phyloP scores from a whole-genome alignment of 73 alveolate genomes.

The Halteria grandinella region DNA sequence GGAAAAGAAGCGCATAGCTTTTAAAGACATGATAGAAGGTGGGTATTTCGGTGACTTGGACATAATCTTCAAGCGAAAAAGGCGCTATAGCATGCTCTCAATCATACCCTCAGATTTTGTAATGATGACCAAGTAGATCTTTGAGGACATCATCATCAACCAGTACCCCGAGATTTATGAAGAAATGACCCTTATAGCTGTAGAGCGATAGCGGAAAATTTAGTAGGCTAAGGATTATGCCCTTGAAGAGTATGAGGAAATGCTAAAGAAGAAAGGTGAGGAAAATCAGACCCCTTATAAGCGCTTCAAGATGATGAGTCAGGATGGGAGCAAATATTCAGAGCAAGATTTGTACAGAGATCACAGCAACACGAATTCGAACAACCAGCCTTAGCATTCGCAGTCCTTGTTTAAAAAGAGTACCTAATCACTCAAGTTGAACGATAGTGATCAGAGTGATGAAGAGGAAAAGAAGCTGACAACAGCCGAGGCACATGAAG shows the following conservation, averaged over 20 bases:
- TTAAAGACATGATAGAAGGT: slow-evolving; percentile 66
- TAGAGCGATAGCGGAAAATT: slow-evolving; percentile 39
- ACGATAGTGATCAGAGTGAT: too few relatives aligned
- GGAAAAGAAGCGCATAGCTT: slow-evolving; percentile 59
- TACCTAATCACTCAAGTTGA: too few relatives aligned
- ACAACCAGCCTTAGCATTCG: too few relatives aligned
- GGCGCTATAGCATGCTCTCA: slow-evolving; percentile 48
- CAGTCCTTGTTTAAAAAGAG: too few relatives aligned
- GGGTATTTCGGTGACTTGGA: slow-evolving; percentile 76
- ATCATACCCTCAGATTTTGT: slow-evolving; percentile 52
- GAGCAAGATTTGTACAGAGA: too few relatives aligned
- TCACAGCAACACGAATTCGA: too few relatives aligned
- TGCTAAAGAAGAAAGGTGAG: slow-evolving; percentile 26
- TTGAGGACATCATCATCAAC: slow-evolving; percentile 43
- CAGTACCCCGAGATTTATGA: slow-evolving; percentile 53
- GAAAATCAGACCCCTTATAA: too few relatives aligned
- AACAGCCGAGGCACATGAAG: too few relatives aligned
- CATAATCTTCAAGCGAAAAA: slow-evolving; percentile 44
- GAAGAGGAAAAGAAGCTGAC: too few relatives aligned
- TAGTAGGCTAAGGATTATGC: slow-evolving; percentile 39
- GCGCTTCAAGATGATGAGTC: too few relatives aligned
- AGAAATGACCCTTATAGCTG: slow-evolving; percentile 55
- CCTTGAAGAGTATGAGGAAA: slow-evolving; percentile 4
- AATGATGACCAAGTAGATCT: slow-evolving; percentile 39
- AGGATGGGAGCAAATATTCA: too few relatives aligned